Conservation (phyloP, 2,329 filamentous ascomycete genomes). For the Trichoderma afroharzianum region DNA sequence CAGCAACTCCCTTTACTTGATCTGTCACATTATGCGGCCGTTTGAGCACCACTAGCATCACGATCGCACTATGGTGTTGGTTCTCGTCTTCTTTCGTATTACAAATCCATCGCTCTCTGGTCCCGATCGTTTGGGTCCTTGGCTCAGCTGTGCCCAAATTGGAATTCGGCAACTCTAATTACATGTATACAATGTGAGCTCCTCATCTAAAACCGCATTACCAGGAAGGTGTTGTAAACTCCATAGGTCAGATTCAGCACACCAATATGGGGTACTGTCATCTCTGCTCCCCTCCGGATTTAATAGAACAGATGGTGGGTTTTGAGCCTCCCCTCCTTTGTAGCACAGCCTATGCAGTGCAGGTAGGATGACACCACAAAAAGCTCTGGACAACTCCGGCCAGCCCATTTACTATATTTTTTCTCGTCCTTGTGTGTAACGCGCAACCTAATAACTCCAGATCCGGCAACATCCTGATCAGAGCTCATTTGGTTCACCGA, state of each 20-base stretch:
- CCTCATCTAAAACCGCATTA: neutral
- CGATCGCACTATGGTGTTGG: neutral
- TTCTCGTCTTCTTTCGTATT: neutral
- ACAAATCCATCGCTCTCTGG: neutral
- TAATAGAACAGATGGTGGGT: neutral
- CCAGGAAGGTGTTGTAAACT: neutral
- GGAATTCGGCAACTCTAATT: neutral
- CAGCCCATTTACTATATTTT: neutral
- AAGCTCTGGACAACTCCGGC: neutral
- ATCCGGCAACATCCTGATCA: neutral
- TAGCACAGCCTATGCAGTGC: neutral
- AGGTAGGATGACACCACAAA: neutral
- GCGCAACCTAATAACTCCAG: neutral
- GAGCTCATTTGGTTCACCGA: neutral
- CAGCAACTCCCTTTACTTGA: neutral
- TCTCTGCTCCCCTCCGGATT: neutral
- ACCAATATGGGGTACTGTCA: neutral
- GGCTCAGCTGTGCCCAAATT: neutral
- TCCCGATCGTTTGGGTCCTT: conserved; percentile 4
- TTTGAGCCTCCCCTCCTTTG: neutral
- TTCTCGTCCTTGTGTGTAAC: neutral
- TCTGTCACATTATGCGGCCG: neutral
- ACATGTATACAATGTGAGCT: neutral
- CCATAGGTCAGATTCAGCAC: neutral
- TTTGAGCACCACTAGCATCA: neutral